Base-by-base conservation (phyloP, 208 protist species). In the Trypanosoma platydactyli region DNA sequence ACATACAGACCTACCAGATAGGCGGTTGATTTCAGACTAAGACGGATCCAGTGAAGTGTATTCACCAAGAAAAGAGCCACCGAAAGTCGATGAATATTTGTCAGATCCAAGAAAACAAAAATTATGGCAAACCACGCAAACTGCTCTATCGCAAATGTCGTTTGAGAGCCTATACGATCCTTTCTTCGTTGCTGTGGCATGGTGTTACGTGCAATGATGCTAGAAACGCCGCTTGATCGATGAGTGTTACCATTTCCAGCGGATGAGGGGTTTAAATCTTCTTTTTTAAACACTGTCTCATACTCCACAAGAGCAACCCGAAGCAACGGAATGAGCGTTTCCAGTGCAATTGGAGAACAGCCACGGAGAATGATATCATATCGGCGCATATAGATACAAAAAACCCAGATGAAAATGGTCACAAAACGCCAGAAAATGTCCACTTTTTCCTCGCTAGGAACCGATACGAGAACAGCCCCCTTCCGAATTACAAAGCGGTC, bases 331-430 rank as follows among this genome's bases (percentile, higher is more conserved):
- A 74, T 56, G 9, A 77, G 45, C 16, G 64, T 73, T 55, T 81
- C 71, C 45, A 81, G 33, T 35, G 60, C 50, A 41, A 80, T 80
- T 20, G 75, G 75, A 53, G 68, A 80, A 51, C 54, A 71, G 5
- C 60, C 58, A 40, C 58, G 56, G 15, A 68, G 25, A 54, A 68
- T 22, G 18, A 38, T 45, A 40, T 71, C 66, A 45, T 63, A 62
- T 3, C 24, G 22, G 11, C 58, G 58, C 38, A 66, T 30, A 46
- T 60, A 65, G 45, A 59, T 60, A 45, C 50, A 73, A 51, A 73
- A 48, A 5, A 16, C 42, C 50, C 38, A 57, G 11, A 73, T 18
- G 42, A 55, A n/a, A 53, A 73, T 18, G 22, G 53, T 56, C 2
- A 70, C 16, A 45, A 68, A 27, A 13, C 53, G 16, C 45, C 13